These are phyloP conservation scores for Phlyctochytrium bullatum DNA, from an alignment of 192 early-diverging fungal species.

Conservation along the genomic window DNA sequence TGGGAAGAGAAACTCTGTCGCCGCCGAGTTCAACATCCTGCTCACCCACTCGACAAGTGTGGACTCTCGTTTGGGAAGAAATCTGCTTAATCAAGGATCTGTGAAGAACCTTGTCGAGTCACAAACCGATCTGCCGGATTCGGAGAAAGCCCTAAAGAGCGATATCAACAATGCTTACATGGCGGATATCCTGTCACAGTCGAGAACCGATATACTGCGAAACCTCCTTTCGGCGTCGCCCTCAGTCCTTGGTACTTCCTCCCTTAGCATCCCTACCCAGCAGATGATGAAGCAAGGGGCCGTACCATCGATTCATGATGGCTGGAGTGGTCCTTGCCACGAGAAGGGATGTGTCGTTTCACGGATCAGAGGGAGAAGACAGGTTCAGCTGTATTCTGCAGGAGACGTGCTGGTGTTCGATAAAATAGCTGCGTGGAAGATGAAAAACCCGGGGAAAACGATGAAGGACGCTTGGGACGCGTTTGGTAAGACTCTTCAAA, in stretches of 20 bases:
- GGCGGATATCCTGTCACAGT: too few species aligned
- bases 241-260: neutral
- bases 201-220: neutral
- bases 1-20: conserved; percentile 2
- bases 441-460: neutral
- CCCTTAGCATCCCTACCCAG: neutral
- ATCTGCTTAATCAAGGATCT: too few species aligned
- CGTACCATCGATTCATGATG: conserved; percentile 2
- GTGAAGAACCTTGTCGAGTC: neutral
- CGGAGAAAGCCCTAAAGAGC: neutral
- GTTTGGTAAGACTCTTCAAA: neutral
- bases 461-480: conserved; percentile 18
- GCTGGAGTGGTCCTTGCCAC: conserved; percentile 14
- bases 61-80: neutral
- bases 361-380: conserved; percentile 16
- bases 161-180: neutral
- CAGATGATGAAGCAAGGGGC: neutral
- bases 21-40: neutral
- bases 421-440: conserved; percentile 24
- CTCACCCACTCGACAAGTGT: neutral
- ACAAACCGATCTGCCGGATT: neutral
- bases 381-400: conserved; percentile 5
- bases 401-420: conserved; percentile 22
- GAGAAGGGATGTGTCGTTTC: neutral
- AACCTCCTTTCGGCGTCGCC: neutral